phyloP scores from a whole-genome alignment of 2,329 filamentous ascomycete genomes.

The Macrophomina tecta region DNA sequence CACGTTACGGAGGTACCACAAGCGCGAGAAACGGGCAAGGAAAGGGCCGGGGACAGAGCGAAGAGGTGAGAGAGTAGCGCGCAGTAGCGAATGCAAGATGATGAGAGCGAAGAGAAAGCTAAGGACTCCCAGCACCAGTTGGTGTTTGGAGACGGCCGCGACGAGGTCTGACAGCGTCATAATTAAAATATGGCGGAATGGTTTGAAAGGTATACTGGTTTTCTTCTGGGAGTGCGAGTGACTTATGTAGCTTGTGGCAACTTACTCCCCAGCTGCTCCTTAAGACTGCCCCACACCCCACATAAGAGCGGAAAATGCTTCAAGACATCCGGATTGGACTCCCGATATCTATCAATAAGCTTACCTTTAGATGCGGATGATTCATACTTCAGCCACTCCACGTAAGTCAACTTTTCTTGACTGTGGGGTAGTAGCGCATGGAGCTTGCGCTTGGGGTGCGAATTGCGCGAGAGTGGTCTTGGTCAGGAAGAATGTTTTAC shows the following conservation, averaged over 20 bases:
- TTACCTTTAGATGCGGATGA: too few relatives aligned
- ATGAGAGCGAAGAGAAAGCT: background rate
- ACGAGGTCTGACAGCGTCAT: background rate
- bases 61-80: background rate
- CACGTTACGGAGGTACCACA: background rate
- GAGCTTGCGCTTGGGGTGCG: too few relatives aligned
- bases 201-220: too few relatives aligned
- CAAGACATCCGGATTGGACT: too few relatives aligned
- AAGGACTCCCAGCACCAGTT: background rate
- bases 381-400: too few relatives aligned
- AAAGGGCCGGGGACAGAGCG: background rate
- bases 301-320: background rate
- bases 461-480: too few relatives aligned
- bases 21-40: background rate
- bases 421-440: background rate
- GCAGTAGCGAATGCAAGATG: background rate
- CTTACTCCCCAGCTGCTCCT: background rate
- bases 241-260: too few relatives aligned
- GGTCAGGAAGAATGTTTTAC: too few relatives aligned
- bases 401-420: background rate
- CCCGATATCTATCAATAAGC: too few relatives aligned
- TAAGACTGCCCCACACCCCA: background rate
- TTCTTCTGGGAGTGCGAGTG: too few relatives aligned
- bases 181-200: background rate
- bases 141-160: background rate